A percentile compares a stretch with the other conserved stretches of the same genome.
Conservation (phyloP, 345 rosid genomes). For the Alliaria petiolata region DNA sequence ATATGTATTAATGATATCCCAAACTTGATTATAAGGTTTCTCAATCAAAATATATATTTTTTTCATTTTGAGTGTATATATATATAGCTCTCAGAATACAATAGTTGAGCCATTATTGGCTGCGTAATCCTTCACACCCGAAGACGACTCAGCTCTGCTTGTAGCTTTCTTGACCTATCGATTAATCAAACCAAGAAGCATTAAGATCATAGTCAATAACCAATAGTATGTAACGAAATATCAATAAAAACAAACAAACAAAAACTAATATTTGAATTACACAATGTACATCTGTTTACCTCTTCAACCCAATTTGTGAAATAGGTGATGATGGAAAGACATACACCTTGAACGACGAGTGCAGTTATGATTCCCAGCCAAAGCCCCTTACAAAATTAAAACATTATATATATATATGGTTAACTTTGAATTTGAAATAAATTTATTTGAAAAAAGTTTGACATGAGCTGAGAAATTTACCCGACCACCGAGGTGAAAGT, state of each 20-base stretch:
- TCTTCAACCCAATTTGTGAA: conserved; percentile 38
- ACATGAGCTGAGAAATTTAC: conserved; percentile 11
- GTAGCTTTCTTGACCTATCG: conserved; percentile 40
- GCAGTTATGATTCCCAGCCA: conserved; percentile 53
- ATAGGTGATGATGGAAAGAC: conserved; percentile 28
- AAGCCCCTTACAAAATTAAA: conserved; percentile 34
- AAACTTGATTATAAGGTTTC: neutral
- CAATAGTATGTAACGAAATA: too few species aligned
- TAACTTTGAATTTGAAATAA: neutral
- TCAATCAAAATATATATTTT: too few species aligned
- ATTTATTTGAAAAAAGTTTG: neutral
- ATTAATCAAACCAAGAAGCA: neutral
- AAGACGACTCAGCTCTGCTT: conserved; percentile 24
- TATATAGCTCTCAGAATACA: conserved; percentile 3
- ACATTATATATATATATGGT: neutral
- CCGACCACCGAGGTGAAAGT: conserved; percentile 36
- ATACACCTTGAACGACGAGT: conserved; percentile 38
- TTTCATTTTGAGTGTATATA: neutral
- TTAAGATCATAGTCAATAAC: neutral
- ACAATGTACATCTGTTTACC: conserved; percentile 18
- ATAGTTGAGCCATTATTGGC: neutral
- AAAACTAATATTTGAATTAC: too few species aligned
- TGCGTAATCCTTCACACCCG: neutral
- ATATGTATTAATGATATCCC: neutral
- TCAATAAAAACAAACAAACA: too few species aligned